Evolutionary conservation across 2,329 filamentous ascomycete genomes (phyloP), one percentile per base, ranked within the genome.

Genomic region (Fusarium oxysporum): DNA sequence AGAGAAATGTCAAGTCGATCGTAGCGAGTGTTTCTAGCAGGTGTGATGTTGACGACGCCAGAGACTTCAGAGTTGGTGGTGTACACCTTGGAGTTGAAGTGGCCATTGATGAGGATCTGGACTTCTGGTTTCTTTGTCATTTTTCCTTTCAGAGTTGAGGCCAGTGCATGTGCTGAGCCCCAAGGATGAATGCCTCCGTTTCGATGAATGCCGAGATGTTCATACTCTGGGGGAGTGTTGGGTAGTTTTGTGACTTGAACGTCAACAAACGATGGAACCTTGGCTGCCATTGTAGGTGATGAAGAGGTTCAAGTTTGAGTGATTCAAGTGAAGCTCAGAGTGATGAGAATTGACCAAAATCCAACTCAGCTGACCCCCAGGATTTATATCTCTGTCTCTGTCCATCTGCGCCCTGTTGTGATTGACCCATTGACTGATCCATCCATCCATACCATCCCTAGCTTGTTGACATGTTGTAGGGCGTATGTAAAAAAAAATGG

Each of bases 41-140:
- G 75, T 2, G 64, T 54, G 32, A 77, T 62, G 40, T 33, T 35
- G 19, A 76, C 63, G n/a, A 62, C 68, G 21, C 75, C 75, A 25
- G 75, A 75, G 48, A 77, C 58, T 21, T 73, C 72, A 4, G 73
- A 75, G 40, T 74, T 70, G 60, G 73, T 74, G 43, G 72, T 77
- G 56, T 77, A 77, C 17, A 73, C 62, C 32, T 77, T 77, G 21
- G 75, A 74, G 38, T 61, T 70, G 32, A 77, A 77, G 72, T 77
- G 73, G 25, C 68, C 54, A 5, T 75, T 70, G 63, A 77, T 60
- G 19, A 53, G 33, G 33, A 77, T 62, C 1, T 48, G 43, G 0
- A 74, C 68, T 30, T 74, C 72, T 16, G 65, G 16, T 14, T 59
- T 74, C 35, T 58, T 71, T 6, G 55, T 19, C 40, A 67, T 53